Evolutionary conservation across 164 flowering plant species (phyloP), one percentile per base, ranked within the genome.

Genomic region (Vitis labrusca): DNA sequence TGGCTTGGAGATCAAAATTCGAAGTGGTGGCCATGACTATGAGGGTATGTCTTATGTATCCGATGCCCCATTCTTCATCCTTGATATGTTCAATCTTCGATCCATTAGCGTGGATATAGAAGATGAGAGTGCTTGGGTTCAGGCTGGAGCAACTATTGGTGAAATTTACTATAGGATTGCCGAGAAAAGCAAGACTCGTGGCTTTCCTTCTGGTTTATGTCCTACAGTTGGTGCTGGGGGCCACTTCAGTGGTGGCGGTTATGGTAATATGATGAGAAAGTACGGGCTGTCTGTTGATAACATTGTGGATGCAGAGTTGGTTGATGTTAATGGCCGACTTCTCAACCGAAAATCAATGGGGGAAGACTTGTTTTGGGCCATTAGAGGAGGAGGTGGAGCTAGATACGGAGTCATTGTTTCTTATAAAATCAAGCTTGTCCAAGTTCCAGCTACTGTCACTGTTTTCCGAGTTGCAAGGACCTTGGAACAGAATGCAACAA

Each of bases 291-390:
- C 77, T 1, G 74, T 59, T 0, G 80, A 77, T 15, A 52, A 77
- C 53, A 48, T 74, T n/a, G 50, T 73, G 0, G 80, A 74, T 23
- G 78, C 75, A 1, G 13, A 16, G 5, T 50, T 78, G 0, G 71
- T 78, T 0, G 73, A 78, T 30, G 72, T 52, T 5, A 62, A 67
- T 30, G 85, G 85, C 8, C 63, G 63, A 47, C 47, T 80, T 19
- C 74, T 80, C 0, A 77, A 83, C 47, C 7, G 85, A 48, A 32
- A 63, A n/a, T 30, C 74, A 9, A 82, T 82, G 85, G 85, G 83
- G 1, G 85, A 82, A 19, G 85, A 82, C 59, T 55, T 79, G 9
- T 82, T 82, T 32, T 80, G 85, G 85, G 83, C 85, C 1, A 73
- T 82, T 3, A 61, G 73, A 29, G 85, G 83, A 0, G 85, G 85